These are phyloP conservation scores for Cladorrhinum sp. DNA, from an alignment of 2,329 filamentous ascomycete species.

Conservation along the genomic window DNA sequence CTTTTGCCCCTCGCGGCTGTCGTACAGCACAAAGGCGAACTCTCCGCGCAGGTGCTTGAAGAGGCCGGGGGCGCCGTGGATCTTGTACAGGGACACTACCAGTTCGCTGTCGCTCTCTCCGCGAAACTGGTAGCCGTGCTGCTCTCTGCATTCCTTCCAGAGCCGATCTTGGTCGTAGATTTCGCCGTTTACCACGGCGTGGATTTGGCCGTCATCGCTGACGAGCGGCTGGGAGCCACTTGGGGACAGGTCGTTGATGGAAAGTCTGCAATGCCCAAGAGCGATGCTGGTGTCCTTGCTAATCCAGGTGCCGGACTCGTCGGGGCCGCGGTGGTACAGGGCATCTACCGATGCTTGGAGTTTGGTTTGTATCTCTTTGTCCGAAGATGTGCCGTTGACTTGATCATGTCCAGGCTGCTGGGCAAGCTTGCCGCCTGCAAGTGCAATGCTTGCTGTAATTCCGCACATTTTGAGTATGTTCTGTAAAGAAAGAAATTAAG, in stretches of 20 bases:
- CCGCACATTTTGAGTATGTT: background rate
- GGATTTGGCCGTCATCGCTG: constrained; percentile 38
- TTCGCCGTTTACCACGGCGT: constrained; percentile 58
- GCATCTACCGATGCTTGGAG: constrained; percentile 13
- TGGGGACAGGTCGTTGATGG: constrained; percentile 49
- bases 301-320: constrained; percentile 30
- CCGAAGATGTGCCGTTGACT: background rate
- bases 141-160: constrained; percentile 34
- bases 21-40: constrained; percentile 52
- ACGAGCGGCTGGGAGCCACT: constrained; percentile 47
- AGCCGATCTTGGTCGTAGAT: constrained; percentile 51
- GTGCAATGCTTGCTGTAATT: background rate
- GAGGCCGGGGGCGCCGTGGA: constrained; percentile 40
- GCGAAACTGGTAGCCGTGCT: constrained; percentile 42
- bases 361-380: background rate
- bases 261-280: constrained; percentile 49
- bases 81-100: constrained; percentile 49
- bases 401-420: background rate
- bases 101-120: constrained; percentile 50
- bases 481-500: background rate
- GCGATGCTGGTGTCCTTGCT: constrained; percentile 17
- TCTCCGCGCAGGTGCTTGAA: constrained; percentile 49
- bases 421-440: background rate
- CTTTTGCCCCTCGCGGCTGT: constrained; percentile 41
- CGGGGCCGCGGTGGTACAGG: constrained; percentile 31